These are phyloP conservation scores for Coniosporium tulheliwenetii DNA, from an alignment of 2,329 filamentous ascomycete species.

Conservation along the genomic window DNA sequence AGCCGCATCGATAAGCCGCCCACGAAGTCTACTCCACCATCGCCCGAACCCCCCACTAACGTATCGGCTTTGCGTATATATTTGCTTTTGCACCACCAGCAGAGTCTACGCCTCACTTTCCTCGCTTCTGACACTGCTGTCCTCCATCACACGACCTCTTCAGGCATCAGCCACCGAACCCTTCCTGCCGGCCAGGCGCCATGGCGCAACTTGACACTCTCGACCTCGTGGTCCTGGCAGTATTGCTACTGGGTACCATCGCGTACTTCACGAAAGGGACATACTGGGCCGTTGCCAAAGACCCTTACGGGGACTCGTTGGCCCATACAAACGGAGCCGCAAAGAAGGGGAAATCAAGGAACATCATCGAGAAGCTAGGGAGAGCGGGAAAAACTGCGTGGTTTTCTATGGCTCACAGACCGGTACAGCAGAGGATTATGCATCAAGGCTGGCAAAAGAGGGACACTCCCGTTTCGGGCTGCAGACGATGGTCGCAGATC, in stretches of 20 bases:
- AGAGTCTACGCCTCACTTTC: too few species aligned
- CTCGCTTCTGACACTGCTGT: too few species aligned
- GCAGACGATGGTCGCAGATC: slow-evolving; percentile 94
- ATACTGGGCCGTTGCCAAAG: slow-evolving; percentile 77
- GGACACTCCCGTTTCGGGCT: slow-evolving; percentile 91
- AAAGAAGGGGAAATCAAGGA: slow-evolving; percentile 73
- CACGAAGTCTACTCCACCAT: too few species aligned
- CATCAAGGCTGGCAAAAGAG: slow-evolving; percentile 89
- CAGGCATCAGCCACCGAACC: too few species aligned
- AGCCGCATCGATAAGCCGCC: too few species aligned
- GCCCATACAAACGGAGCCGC: slow-evolving; percentile 47
- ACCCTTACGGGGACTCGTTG: slow-evolving; percentile 62
- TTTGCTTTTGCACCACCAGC: too few species aligned
- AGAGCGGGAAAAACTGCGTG: slow-evolving; percentile 90
- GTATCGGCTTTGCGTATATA: too few species aligned
- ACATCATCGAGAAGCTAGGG: slow-evolving; percentile 90
- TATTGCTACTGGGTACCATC: slow-evolving; percentile 69
- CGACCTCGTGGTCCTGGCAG: slow-evolving; percentile 80
- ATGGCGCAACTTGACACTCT: slow-evolving; percentile 97
- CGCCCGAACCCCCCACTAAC: too few species aligned
- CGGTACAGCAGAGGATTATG: slow-evolving; percentile 95
- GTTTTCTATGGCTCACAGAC: slow-evolving; percentile 99
- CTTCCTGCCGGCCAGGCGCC: slow-evolving; percentile 9
- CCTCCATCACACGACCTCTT: too few species aligned
- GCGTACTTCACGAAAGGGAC: slow-evolving; percentile 98